Percentiles rank a stretch among this genome's conserved stretches.
These are phyloP conservation scores for Sclerotinia spermophila DNA, from an alignment of 2,329 filamentous ascomycete genomes.

Conservation along the genomic window DNA sequence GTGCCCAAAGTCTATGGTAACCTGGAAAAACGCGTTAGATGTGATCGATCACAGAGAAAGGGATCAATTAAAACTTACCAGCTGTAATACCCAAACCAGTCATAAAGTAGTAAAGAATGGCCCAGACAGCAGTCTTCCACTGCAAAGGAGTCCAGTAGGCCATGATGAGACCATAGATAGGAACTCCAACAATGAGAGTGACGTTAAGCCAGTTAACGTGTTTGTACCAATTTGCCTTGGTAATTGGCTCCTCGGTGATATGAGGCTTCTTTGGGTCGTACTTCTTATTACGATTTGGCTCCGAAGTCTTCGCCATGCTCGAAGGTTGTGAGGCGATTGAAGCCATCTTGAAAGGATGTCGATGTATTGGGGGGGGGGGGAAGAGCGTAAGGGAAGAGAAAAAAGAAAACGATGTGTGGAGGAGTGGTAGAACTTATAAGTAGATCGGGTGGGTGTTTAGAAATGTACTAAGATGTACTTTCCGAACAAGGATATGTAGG, in stretches of 20 bases:
- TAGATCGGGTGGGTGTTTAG: background rate
- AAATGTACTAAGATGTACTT: slow-evolving; percentile 7
- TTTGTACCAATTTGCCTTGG: slow-evolving; percentile 80
- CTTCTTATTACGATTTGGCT: slow-evolving; percentile 39
- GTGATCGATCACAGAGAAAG: background rate
- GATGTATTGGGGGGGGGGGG: slow-evolving; percentile 18
- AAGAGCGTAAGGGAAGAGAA: background rate
- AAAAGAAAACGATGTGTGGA: background rate
- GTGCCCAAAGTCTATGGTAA: slow-evolving; percentile 82
- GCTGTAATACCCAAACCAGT: slow-evolving; percentile 77
- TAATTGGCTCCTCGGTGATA: slow-evolving; percentile 80
- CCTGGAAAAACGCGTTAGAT: slow-evolving; percentile 41
- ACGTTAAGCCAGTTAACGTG: slow-evolving; percentile 95
- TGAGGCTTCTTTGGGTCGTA: slow-evolving; percentile 68
- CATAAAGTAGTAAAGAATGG: slow-evolving; percentile 78
- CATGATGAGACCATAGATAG: slow-evolving; percentile 67
- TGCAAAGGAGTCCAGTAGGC: slow-evolving; percentile 76
- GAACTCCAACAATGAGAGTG: slow-evolving; percentile 73
- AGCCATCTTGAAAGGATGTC: slow-evolving; percentile 20
- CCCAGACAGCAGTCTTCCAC: slow-evolving; percentile 67
- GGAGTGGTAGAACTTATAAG: slow-evolving; percentile 17
- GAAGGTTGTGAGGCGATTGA: slow-evolving; percentile 26
- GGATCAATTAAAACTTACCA: slow-evolving; percentile 46
- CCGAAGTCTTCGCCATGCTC: slow-evolving; percentile 32
- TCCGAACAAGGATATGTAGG: slow-evolving; percentile 8